These are phyloP conservation scores for Solanum habrochaites DNA, from an alignment of 257 asterid species.

Conservation along the genomic window DNA sequence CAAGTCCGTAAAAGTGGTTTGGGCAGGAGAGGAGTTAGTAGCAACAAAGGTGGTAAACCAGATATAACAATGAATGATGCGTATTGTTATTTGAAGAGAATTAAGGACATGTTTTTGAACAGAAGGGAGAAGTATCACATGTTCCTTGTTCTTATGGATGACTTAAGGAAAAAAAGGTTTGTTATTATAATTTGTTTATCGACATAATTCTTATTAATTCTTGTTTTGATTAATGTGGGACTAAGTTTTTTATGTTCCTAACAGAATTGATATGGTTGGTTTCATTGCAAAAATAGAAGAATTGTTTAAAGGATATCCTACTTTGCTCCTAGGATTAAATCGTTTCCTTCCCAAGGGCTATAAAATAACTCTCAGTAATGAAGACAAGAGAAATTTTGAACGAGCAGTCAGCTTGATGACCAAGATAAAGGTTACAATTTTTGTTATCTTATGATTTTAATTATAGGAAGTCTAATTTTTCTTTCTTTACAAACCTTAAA, in stretches of 20 bases:
- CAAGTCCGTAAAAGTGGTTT: neutral
- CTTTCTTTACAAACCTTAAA: neutral
- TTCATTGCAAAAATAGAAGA: neutral
- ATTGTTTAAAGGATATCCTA: neutral
- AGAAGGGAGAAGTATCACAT: conserved; percentile 68
- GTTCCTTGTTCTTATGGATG: conserved; percentile 81
- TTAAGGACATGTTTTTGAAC: conserved; percentile 31
- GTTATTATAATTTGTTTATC: neutral
- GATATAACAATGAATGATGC: conserved; percentile 84
- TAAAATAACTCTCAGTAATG: neutral
- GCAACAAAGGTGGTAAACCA: conserved; percentile 17
- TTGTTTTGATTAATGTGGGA: neutral
- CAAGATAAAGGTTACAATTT: conserved; percentile 58
- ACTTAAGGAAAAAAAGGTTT: conserved; percentile 92
- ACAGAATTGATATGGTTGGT: neutral
- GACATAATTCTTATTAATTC: conserved; percentile 16
- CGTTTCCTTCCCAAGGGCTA: neutral
- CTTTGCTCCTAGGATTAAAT: neutral
- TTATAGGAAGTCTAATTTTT: neutral
- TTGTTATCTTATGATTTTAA: neutral
- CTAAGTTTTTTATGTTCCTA: neutral
- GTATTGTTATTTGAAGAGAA: conserved; percentile 72
- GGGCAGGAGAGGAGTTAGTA: neutral
- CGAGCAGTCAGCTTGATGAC: conserved; percentile 80
- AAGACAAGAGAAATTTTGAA: conserved; percentile 70